phyloP scores from a whole-genome alignment of 306 rosid species.

The Nissolia schottii region DNA sequence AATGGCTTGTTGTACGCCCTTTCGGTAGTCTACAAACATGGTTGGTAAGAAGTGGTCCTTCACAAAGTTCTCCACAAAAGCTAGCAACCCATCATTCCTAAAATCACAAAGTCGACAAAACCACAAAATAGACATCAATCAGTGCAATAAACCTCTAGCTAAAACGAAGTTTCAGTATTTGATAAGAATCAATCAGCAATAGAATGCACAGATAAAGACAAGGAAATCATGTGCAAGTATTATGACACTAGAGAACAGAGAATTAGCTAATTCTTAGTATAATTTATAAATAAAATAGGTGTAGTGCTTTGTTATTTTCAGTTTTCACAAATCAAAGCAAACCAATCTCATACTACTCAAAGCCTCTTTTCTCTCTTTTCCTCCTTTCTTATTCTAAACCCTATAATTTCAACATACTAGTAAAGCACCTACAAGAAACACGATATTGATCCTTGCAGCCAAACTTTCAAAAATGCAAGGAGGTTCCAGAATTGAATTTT shows the following conservation, averaged over 20 bases:
- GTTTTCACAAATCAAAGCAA: not conserved
- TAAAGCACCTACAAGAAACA: not conserved
- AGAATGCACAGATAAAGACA: not conserved
- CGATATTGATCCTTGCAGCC: not conserved
- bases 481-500: not conserved
- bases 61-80: constrained; percentile 97
- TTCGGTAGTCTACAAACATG: constrained; percentile 98
- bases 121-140: constrained; percentile 18
- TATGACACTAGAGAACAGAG: not conserved
- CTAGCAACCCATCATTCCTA: constrained; percentile 93
- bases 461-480: not conserved
- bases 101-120: constrained; percentile 36
- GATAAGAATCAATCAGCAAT: constrained; percentile 14
- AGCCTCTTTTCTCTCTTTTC: not conserved
- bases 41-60: constrained; percentile 97
- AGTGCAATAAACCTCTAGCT: constrained; percentile 7
- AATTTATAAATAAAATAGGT: not conserved
- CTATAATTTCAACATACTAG: not conserved
- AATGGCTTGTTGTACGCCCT: constrained; percentile 98
- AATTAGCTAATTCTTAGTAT: not conserved
- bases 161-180: not conserved
- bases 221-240: not conserved
- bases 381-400: not conserved
- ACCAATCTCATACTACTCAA: not conserved
- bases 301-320: not conserved